Conservation (phyloP, 495 filamentous ascomycete genomes). For the Sordaria brevicollis region DNA sequence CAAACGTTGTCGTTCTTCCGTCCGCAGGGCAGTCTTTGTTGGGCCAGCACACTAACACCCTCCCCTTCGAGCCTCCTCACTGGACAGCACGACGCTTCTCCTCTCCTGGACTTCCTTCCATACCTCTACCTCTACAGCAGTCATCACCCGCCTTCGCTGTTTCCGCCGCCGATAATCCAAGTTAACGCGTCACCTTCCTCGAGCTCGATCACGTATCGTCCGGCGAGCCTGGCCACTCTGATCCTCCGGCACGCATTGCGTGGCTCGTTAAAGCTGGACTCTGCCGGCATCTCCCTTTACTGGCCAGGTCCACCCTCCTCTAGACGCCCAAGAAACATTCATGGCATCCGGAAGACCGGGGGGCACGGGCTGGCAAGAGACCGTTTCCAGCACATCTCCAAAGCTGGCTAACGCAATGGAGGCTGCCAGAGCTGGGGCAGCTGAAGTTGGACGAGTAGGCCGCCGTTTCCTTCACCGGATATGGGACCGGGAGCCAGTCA, state of each 20-base stretch:
- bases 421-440: constrained; percentile 27
- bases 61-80: too few relatives aligned
- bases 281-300: neutral
- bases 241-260: neutral
- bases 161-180: neutral
- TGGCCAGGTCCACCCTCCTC: neutral
- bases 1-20: neutral
- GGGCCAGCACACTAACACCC: neutral
- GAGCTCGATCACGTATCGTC: neutral
- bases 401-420: constrained; percentile 29
- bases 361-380: constrained; percentile 20
- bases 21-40: neutral
- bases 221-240: neutral
- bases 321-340: neutral
- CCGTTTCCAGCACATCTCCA: constrained; percentile 17
- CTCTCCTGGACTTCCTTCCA: neutral
- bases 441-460: constrained; percentile 27
- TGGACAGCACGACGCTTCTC: neutral
- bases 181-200: neutral
- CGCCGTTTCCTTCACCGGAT: constrained; percentile 85
- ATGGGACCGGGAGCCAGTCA: constrained; percentile 88
- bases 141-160: neutral
- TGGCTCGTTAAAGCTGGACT: neutral
- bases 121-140: neutral
- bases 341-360: constrained; percentile 14